These are phyloP conservation scores for Epichloe hybrida DNA, from an alignment of 2,329 filamentous ascomycete genomes.

Conservation along the genomic window DNA sequence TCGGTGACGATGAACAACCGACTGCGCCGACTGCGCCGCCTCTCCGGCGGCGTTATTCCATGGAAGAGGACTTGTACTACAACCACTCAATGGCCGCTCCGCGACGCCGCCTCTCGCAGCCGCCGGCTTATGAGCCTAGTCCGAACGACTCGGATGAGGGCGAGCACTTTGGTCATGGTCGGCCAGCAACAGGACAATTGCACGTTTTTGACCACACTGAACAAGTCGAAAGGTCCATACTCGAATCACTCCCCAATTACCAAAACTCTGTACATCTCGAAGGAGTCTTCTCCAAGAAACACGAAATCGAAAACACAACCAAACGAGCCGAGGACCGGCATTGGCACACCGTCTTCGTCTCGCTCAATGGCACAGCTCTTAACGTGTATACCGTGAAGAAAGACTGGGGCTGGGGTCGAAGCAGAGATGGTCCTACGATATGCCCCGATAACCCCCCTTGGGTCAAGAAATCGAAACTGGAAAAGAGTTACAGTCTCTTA, in stretches of 20 bases:
- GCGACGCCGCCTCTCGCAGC: constrained; percentile 30
- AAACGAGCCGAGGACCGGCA: constrained; percentile 47
- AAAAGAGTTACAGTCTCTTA: constrained; percentile 57
- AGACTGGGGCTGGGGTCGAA: constrained; percentile 36
- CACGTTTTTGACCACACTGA: constrained; percentile 7
- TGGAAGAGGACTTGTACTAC: constrained; percentile 42
- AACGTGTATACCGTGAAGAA: constrained; percentile 51
- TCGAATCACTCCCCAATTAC: constrained; percentile 35
- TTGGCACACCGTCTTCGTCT: constrained; percentile 50
- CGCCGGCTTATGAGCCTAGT: constrained; percentile 30
- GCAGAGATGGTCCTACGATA: constrained; percentile 33
- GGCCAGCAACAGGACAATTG: constrained; percentile 7
- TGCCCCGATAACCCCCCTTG: constrained; percentile 37
- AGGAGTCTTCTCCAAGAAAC: constrained; percentile 47
- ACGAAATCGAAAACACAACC: constrained; percentile 52
- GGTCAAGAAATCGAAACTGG: constrained; percentile 39
- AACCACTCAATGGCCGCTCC: constrained; percentile 35
- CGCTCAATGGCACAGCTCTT: constrained; percentile 55
- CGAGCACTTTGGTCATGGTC: constrained; percentile 1
- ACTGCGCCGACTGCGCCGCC: constrained; percentile 15
- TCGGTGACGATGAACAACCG: constrained; percentile 21
- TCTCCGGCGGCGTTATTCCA: constrained; percentile 34
- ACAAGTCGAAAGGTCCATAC: constrained; percentile 26
- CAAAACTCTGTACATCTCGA: constrained; percentile 41
- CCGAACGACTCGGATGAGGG: constrained; percentile 2